phyloP scores from a whole-genome alignment of 2,329 filamentous ascomycete genomes.

The Stagonosporopsis cucurbitacearum region DNA sequence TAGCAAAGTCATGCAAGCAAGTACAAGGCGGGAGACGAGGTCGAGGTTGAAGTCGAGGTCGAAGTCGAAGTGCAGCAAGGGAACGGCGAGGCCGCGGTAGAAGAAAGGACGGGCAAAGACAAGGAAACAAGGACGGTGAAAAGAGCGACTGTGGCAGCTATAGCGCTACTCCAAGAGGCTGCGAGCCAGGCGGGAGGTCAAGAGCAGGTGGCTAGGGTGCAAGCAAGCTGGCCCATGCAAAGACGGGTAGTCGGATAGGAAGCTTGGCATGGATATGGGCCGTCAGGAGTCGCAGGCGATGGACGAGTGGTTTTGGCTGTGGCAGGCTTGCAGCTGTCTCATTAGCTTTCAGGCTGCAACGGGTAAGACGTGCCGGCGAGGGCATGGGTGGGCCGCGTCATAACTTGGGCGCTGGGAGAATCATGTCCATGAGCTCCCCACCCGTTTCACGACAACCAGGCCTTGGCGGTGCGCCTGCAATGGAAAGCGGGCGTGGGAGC shows the following conservation, averaged over 20 bases:
- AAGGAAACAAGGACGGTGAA: constrained; percentile 20
- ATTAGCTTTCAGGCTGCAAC: constrained; percentile 28
- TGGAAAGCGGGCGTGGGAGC: constrained; percentile 20
- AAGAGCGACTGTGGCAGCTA: constrained; percentile 32
- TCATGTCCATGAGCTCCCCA: constrained; percentile 27
- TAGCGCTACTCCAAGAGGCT: constrained; percentile 33
- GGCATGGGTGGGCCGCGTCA: constrained; percentile 40
- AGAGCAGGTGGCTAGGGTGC: constrained; percentile 33
- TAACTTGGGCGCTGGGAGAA: constrained; percentile 27
- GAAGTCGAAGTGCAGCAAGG: constrained; percentile 5
- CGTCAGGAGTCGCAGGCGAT: constrained; percentile 31
- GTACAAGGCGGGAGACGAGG: constrained; percentile 2
- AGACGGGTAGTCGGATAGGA: constrained; percentile 42
- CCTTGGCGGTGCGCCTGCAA: constrained; percentile 28
- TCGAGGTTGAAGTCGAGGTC: neutral
- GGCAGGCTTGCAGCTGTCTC: too few species aligned
- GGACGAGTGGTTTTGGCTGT: constrained; percentile 20
- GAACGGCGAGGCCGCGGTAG: constrained; percentile 11
- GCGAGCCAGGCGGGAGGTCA: constrained; percentile 32
- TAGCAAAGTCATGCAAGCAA: constrained; percentile 37
- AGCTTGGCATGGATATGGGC: constrained; percentile 37
- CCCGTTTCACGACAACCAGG: constrained; percentile 27
- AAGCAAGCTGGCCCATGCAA: constrained; percentile 40
- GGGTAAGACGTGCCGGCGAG: constrained; percentile 32
- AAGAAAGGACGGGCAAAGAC: constrained; percentile 4